A percentile compares a stretch with the other conserved stretches of the same genome.
Conservation (phyloP, 2,329 filamentous ascomycete genomes). For the Chalaropsis thielavioides region DNA sequence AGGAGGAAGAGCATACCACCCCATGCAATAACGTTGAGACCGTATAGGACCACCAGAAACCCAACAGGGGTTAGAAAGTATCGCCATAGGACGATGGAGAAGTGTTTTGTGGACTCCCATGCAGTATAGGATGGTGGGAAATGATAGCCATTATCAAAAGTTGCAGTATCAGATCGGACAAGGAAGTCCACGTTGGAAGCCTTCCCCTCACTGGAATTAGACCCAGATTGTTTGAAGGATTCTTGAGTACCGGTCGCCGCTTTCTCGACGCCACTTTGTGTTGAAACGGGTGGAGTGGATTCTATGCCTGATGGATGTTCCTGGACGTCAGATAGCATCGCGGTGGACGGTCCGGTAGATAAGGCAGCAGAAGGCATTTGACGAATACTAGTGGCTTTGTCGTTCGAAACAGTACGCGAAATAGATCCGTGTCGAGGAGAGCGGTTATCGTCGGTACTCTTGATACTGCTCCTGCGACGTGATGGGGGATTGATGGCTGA, state of each 20-base stretch:
- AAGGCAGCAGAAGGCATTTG: slow-evolving; percentile 9
- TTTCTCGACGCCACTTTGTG: not conserved
- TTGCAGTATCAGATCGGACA: slow-evolving; percentile 22
- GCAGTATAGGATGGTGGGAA: slow-evolving; percentile 48
- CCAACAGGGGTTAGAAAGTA: slow-evolving; percentile 64
- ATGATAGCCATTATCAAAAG: slow-evolving; percentile 50
- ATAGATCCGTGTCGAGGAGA: slow-evolving; percentile 10
- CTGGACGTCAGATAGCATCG: slow-evolving; percentile 10
- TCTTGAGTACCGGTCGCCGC: not conserved
- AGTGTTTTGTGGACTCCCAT: slow-evolving; percentile 43
- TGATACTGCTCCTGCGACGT: slow-evolving; percentile 18
- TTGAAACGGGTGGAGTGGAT: not conserved
- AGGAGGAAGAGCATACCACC: slow-evolving; percentile 82
- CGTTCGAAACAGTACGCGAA: slow-evolving; percentile 7
- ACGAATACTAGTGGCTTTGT: not conserved
- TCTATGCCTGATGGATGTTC: slow-evolving; percentile 9
- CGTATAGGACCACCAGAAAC: slow-evolving; percentile 64
- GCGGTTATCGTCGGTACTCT: slow-evolving; percentile 5
- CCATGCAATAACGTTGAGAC: slow-evolving; percentile 74
- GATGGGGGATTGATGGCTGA: slow-evolving; percentile 23
- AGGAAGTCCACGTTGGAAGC: not conserved
- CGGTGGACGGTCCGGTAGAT: not conserved
- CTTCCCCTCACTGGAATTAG: not conserved
- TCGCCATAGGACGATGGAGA: slow-evolving; percentile 48
- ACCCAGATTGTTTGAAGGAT: not conserved